These are phyloP conservation scores for Pleomassaria siparia DNA, from an alignment of 2,329 filamentous ascomycete species.

Conservation along the genomic window DNA sequence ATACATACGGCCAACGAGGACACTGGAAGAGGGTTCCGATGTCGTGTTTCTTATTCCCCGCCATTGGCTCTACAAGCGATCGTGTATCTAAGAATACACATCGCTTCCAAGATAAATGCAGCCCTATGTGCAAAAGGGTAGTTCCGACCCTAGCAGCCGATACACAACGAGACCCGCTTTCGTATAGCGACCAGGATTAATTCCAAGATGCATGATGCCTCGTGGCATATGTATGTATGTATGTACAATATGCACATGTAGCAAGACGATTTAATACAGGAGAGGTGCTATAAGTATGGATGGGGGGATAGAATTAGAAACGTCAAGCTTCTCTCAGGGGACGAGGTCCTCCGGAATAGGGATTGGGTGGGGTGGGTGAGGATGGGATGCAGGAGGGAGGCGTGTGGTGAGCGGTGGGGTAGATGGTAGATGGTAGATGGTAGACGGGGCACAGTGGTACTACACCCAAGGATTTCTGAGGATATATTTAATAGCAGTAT, in stretches of 20 bases:
- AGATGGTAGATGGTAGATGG: too few relatives aligned
- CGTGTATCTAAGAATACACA: slow-evolving; percentile 22
- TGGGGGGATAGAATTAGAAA: slow-evolving; percentile 26
- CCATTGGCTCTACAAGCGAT: neutral
- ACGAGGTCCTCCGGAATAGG: too few relatives aligned
- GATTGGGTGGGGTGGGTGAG: slow-evolving; percentile 1
- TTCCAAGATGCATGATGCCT: neutral
- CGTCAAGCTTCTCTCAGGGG: slow-evolving; percentile 18
- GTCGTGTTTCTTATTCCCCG: neutral
- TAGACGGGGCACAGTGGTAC: too few relatives aligned
- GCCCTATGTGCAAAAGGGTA: too few relatives aligned
- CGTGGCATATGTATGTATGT: too few relatives aligned
- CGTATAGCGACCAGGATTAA: neutral
- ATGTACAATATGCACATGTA: neutral
- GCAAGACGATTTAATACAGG: slow-evolving; percentile 5
- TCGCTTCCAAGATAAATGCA: too few relatives aligned
- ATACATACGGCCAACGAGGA: too few relatives aligned
- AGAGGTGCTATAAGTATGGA: neutral
- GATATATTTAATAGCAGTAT: too few relatives aligned
- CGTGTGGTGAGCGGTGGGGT: neutral
- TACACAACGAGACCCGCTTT: slow-evolving; percentile 4
- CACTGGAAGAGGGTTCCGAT: too few relatives aligned
- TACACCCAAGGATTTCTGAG: too few relatives aligned
- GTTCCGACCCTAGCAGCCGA: slow-evolving; percentile 7
- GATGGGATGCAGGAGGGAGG: slow-evolving; percentile 7